These are phyloP conservation scores for Skeletonema grethae DNA, from an alignment of 108 stramenopile genomes.

Conservation along the genomic window DNA sequence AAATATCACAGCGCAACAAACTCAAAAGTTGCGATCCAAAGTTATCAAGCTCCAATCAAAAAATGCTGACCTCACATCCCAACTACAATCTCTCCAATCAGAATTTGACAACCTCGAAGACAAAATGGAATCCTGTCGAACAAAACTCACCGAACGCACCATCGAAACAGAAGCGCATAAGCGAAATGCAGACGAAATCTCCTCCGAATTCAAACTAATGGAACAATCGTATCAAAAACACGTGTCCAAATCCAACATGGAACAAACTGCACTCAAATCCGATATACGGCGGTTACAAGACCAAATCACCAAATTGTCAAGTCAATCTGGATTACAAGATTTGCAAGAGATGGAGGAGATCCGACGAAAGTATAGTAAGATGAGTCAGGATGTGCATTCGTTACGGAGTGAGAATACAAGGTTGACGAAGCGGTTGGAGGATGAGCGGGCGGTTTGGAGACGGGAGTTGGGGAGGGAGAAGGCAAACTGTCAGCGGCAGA, in stretches of 20 bases:
- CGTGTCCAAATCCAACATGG: not conserved
- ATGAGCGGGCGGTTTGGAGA: not conserved
- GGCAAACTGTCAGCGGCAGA: not conserved
- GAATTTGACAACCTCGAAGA: not conserved
- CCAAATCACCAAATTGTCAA: slow-evolving; percentile 6
- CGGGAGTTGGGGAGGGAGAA: slow-evolving; percentile 4
- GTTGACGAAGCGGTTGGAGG: slow-evolving; percentile 13
- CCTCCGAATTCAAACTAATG: slow-evolving; percentile 8
- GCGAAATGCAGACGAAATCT: not conserved
- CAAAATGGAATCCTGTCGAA: slow-evolving; percentile 6
- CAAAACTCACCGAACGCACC: slow-evolving; percentile 4
- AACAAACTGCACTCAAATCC: slow-evolving; percentile 6
- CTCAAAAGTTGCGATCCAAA: slow-evolving; percentile 22
- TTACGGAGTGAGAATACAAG: slow-evolving; percentile 6
- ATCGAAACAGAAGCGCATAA: slow-evolving; percentile 18
- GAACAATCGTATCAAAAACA: slow-evolving; percentile 5
- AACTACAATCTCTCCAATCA: not conserved
- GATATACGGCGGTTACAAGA: slow-evolving; percentile 8
- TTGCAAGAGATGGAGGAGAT: slow-evolving; percentile 44
- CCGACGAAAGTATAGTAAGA: slow-evolving; percentile 26
- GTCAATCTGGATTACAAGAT: slow-evolving; percentile 13
- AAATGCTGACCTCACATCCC: slow-evolving; percentile 18
- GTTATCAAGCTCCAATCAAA: slow-evolving; percentile 13
- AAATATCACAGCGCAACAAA: slow-evolving; percentile 3
- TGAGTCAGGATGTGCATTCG: slow-evolving; percentile 35